Percentiles rank a stretch among this genome's conserved stretches.
These are phyloP conservation scores for Leptomonas seymouri DNA, from an alignment of 208 protist species.

Conservation along the genomic window DNA sequence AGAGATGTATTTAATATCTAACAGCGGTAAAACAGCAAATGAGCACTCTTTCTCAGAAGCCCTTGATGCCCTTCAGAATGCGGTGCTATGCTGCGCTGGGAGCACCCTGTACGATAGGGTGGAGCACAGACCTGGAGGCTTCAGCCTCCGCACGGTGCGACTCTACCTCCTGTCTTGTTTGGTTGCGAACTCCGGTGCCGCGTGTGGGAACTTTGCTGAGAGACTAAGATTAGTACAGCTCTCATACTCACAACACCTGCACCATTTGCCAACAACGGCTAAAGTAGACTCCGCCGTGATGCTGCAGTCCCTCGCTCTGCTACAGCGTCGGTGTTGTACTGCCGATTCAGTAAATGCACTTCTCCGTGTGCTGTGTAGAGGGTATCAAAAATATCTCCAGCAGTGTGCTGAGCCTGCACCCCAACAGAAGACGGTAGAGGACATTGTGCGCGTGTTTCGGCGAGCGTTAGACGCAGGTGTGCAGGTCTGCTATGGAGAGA, in stretches of 20 bases:
- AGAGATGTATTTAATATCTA: no score
- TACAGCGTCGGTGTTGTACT: neutral
- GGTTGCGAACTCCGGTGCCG: neutral
- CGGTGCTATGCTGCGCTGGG: neutral
- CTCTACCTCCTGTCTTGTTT: neutral
- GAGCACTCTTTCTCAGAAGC: neutral
- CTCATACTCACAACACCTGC: neutral
- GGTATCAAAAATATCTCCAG: slow-evolving; percentile 13
- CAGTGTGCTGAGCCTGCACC: neutral
- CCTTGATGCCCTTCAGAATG: neutral
- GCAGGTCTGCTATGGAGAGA: neutral
- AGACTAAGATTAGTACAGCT: neutral
- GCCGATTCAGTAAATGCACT: neutral
- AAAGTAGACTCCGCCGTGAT: neutral
- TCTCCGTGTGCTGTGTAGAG: slow-evolving; percentile 7
- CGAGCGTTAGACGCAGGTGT: slow-evolving; percentile 14
- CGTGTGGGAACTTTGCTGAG: neutral
- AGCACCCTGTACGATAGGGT: neutral
- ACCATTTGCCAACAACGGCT: neutral
- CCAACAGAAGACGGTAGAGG: neutral
- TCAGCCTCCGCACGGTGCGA: slow-evolving; percentile 13
- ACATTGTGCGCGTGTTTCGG: slow-evolving; percentile 15
- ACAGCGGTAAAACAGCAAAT: neutral
- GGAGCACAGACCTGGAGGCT: neutral
- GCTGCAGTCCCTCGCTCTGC: slow-evolving; percentile 10